phyloP scores from a whole-genome alignment of 2,329 filamentous ascomycete genomes.

The Penicillium sp. region DNA sequence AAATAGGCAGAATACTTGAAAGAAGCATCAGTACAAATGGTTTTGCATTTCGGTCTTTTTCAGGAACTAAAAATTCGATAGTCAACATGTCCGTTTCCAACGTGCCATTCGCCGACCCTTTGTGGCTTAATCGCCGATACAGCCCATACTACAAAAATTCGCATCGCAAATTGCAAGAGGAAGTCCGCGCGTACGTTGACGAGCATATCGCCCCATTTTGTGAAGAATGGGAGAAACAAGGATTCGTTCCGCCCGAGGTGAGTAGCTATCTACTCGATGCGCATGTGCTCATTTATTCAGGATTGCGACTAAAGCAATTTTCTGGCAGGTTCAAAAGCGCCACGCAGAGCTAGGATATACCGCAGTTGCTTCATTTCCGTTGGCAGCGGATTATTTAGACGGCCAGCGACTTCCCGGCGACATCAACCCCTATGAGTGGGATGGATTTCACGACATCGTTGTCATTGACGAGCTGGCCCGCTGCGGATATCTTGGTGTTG shows the following conservation, averaged over 20 bases:
- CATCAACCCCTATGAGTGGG: slow-evolving; percentile 33
- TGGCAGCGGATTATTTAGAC: slow-evolving; percentile 16
- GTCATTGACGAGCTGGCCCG: slow-evolving; percentile 40
- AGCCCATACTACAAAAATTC: slow-evolving; percentile 26
- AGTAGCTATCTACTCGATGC: background rate
- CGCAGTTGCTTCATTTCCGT: slow-evolving; percentile 18
- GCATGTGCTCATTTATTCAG: background rate
- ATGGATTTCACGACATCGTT: slow-evolving; percentile 40
- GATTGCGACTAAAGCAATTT: background rate
- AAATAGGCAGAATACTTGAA: too few species aligned
- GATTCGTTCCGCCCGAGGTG: slow-evolving; percentile 26
- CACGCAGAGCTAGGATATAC: slow-evolving; percentile 24
- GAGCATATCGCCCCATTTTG: slow-evolving; percentile 24
- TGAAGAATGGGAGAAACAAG: slow-evolving; percentile 27
- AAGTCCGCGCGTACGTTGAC: slow-evolving; percentile 27
- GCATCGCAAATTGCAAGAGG: slow-evolving; percentile 22
- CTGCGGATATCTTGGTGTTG: slow-evolving; percentile 32
- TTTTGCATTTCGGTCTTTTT: too few species aligned
- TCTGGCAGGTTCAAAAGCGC: slow-evolving; percentile 12
- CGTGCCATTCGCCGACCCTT: slow-evolving; percentile 25
- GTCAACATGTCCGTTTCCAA: slow-evolving; percentile 8
- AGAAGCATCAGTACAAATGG: too few species aligned
- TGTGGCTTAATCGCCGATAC: slow-evolving; percentile 22
- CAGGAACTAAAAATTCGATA: too few species aligned
- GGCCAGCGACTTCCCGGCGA: slow-evolving; percentile 26